Percentiles rank a stretch among this genome's conserved stretches.
These are phyloP conservation scores for Colletotrichum cordylinicola DNA, from an alignment of 2,329 filamentous ascomycete species.

Conservation along the genomic window DNA sequence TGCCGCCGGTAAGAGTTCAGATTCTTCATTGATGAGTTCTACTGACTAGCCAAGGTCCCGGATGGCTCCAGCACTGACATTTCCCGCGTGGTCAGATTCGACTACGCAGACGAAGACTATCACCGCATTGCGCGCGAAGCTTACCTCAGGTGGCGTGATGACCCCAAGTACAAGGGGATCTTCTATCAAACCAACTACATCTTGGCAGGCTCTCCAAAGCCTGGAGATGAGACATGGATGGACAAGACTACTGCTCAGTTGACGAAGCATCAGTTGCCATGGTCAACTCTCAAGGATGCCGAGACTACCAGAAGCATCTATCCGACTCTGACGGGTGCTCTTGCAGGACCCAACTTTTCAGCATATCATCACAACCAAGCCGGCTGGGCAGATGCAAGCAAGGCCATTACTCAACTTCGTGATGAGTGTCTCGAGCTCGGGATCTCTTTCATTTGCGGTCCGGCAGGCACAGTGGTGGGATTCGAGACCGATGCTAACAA, in stretches of 20 bases:
- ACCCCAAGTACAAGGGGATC: conserved; percentile 23
- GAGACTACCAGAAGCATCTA: not conserved
- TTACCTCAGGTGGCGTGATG: conserved; percentile 31
- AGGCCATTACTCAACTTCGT: conserved; percentile 2
- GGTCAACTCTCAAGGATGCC: not conserved
- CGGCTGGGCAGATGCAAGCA: conserved; percentile 28
- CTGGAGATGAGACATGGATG: not conserved
- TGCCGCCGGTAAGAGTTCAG: conserved; percentile 34
- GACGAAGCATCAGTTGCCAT: not conserved
- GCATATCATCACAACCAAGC: conserved; percentile 37
- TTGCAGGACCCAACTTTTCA: conserved; percentile 24
- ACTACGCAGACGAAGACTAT: conserved; percentile 72
- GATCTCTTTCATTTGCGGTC: conserved; percentile 33
- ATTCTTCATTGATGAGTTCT: conserved; percentile 38
- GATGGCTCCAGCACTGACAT: conserved; percentile 45
- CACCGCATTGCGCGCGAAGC: conserved; percentile 53
- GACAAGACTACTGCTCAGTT: not conserved
- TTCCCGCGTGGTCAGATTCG: conserved; percentile 47
- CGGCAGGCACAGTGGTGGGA: conserved; percentile 30
- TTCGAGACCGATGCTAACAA: conserved; percentile 23
- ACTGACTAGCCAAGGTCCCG: conserved; percentile 27
- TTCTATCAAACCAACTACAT: not conserved
- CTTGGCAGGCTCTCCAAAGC: conserved; percentile 12
- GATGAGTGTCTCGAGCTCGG: conserved; percentile 15
- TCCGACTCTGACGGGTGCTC: not conserved